Conservation (phyloP, 2,329 filamentous ascomycete genomes). For the Fusarium vanettenii region DNA sequence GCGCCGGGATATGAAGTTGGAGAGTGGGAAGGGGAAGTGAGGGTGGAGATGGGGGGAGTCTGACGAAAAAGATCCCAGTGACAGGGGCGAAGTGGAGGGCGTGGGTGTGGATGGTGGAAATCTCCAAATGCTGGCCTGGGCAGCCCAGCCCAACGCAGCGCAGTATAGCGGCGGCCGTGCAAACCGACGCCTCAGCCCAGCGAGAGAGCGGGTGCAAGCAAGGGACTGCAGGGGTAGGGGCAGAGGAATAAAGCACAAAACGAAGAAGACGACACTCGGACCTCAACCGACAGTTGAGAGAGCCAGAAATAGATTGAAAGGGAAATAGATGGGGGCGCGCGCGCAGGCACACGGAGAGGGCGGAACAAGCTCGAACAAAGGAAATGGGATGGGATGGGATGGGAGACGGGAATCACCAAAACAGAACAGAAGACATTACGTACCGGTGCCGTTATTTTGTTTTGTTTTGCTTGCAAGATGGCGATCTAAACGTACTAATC, state of each 20-base stretch:
- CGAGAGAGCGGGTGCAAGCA: not conserved
- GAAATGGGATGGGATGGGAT: constrained; percentile 2
- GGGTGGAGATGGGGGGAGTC: constrained; percentile 34
- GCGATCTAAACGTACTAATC: not conserved
- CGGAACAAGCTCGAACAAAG: constrained; percentile 25
- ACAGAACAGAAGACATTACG: not conserved
- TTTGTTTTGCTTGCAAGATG: constrained; percentile 5
- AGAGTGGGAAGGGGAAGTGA: constrained; percentile 35
- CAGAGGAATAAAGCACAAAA: constrained; percentile 20
- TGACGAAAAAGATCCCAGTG: constrained; percentile 28
- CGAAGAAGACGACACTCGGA: constrained; percentile 5
- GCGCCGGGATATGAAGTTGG: constrained; percentile 34
- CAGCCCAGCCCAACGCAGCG: constrained; percentile 20
- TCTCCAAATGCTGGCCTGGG: not conserved
- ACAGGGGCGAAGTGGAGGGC: constrained; percentile 18
- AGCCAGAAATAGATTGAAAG: constrained; percentile 37
- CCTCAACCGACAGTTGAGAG: constrained; percentile 7
- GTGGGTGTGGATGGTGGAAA: constrained; percentile 25
- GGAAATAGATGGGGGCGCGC: constrained; percentile 17
- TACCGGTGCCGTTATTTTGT: not conserved
- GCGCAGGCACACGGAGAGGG: constrained; percentile 5
- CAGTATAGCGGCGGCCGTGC: constrained; percentile 36
- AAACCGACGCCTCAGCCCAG: constrained; percentile 35
- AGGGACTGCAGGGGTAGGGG: constrained; percentile 16
- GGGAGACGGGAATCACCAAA: not conserved